Conservation (phyloP, 1,284 basidiomycete genomes). For the Exobasidium cylindrosporum region DNA sequence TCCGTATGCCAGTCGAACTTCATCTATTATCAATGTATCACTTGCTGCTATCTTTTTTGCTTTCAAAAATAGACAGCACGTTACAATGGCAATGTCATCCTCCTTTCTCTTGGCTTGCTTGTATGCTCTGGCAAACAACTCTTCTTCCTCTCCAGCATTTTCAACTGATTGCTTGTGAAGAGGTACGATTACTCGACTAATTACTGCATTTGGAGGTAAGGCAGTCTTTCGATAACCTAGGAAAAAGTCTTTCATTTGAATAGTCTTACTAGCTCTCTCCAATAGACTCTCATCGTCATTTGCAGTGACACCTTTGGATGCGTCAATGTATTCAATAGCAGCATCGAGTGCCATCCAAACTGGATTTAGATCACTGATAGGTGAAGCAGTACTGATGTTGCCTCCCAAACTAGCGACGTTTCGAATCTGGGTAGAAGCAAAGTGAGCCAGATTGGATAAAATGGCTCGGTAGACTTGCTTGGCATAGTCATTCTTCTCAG, state of each 20-base stretch:
- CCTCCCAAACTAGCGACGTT: slow-evolving; percentile 55
- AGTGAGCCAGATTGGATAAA: slow-evolving; percentile 46
- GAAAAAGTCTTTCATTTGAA: slow-evolving; percentile 47
- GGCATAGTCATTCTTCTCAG: slow-evolving; percentile 22
- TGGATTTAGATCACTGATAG: slow-evolving; percentile 56
- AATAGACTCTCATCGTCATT: not conserved
- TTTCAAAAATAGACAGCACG: slow-evolving; percentile 38
- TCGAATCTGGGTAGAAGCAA: slow-evolving; percentile 55
- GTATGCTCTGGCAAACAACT: slow-evolving; percentile 49
- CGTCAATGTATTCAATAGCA: slow-evolving; percentile 30
- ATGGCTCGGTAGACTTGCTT: slow-evolving; percentile 36
- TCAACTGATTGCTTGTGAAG: not conserved
- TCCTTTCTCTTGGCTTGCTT: slow-evolving; percentile 56
- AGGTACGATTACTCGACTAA: slow-evolving; percentile 43
- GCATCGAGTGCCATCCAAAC: slow-evolving; percentile 55
- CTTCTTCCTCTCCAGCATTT: slow-evolving; percentile 22
- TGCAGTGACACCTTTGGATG: slow-evolving; percentile 2
- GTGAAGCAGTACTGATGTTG: slow-evolving; percentile 56
- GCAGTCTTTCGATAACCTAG: slow-evolving; percentile 55
- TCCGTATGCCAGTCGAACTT: slow-evolving; percentile 51
- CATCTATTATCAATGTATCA: slow-evolving; percentile 19
- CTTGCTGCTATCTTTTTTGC: not conserved
- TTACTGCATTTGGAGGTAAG: slow-evolving; percentile 47
- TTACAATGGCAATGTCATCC: slow-evolving; percentile 57
- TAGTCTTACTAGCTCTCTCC: not conserved